These are phyloP conservation scores for Sphaceloma murrayae DNA, from an alignment of 2,329 filamentous ascomycete species.

Conservation along the genomic window DNA sequence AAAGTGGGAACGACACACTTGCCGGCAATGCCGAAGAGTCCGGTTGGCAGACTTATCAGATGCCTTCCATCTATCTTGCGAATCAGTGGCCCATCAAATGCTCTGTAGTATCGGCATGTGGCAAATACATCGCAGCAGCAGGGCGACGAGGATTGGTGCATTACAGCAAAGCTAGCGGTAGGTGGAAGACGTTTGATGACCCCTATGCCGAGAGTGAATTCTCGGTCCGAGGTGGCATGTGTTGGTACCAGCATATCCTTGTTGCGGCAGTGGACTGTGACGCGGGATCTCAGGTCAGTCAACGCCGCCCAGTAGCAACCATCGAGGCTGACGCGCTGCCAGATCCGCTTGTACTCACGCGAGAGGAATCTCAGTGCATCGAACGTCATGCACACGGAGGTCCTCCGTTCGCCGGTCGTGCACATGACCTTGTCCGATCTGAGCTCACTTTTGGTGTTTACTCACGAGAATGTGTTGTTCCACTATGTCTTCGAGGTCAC, in stretches of 20 bases:
- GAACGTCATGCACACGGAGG: conserved; percentile 65
- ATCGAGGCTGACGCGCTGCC: too few species aligned
- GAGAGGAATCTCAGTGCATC: conserved; percentile 68
- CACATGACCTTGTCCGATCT: conserved; percentile 81
- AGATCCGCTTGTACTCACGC: conserved; percentile 83
- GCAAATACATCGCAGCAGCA: conserved; percentile 92
- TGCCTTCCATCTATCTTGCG: conserved; percentile 74
- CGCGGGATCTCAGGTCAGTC: conserved; percentile 60
- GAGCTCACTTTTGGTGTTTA: conserved; percentile 92
- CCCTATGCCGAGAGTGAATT: conserved; percentile 78
- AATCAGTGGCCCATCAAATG: conserved; percentile 90
- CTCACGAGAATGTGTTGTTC: conserved; percentile 89
- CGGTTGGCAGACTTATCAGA: conserved; percentile 87
- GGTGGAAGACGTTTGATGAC: conserved; percentile 91
- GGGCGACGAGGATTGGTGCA: conserved; percentile 84
- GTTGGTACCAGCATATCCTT: conserved; percentile 93
- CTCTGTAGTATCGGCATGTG: conserved; percentile 81
- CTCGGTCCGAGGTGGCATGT: conserved; percentile 89
- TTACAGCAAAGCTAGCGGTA: conserved; percentile 86
- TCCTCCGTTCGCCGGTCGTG: conserved; percentile 76
- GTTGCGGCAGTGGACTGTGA: conserved; percentile 87
- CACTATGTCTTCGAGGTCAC: conserved; percentile 80
- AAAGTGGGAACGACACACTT: conserved; percentile 54
- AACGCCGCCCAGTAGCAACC: too few species aligned
- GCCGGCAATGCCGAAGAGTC: conserved; percentile 86